Evolutionary conservation across 768 basidiomycete genomes (phyloP).

Genomic region (Agaricus subrufescens): DNA sequence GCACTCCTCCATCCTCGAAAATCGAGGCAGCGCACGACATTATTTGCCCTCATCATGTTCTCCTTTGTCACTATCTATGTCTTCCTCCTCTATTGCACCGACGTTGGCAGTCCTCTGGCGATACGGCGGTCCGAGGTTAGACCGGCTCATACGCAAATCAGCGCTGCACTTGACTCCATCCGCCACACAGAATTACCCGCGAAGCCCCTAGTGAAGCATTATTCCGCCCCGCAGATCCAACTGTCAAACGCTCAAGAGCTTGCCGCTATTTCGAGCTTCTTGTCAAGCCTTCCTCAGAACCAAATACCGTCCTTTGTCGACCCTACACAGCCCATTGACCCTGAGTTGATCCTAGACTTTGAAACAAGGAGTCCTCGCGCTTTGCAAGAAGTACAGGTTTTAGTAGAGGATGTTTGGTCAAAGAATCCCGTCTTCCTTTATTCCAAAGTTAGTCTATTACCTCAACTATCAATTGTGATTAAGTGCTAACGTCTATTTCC

Average conservation of each 20-base stretch:
- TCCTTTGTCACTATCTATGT: slow-evolving; percentile 50
- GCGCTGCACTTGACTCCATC: slow-evolving; percentile 29
- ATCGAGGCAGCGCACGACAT: slow-evolving; percentile 45
- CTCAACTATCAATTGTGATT: background rate
- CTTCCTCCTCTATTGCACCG: slow-evolving; percentile 43
- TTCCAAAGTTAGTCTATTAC: slow-evolving; percentile 47
- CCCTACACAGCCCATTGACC: slow-evolving; percentile 63
- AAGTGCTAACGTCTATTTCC: background rate
- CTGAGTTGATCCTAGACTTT: slow-evolving; percentile 79
- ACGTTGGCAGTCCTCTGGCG: slow-evolving; percentile 33
- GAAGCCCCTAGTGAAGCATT: slow-evolving; percentile 10
- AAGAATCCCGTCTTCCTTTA: slow-evolving; percentile 74
- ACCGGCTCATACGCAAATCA: slow-evolving; percentile 27
- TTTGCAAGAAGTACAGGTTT: slow-evolving; percentile 48
- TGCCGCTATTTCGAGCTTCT: slow-evolving; percentile 69
- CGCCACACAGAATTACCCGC: slow-evolving; percentile 27
- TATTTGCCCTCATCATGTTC: slow-evolving; percentile 51
- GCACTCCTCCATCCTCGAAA: slow-evolving; percentile 38
- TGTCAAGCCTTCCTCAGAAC: slow-evolving; percentile 71
- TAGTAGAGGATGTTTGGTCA: slow-evolving; percentile 66
- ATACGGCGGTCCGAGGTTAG: slow-evolving; percentile 24
- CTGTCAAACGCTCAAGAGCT: slow-evolving; percentile 60
- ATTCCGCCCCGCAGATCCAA: slow-evolving; percentile 23
- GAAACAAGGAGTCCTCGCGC: slow-evolving; percentile 67
- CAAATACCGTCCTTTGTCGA: slow-evolving; percentile 64